Conservation (phyloP, 495 filamentous ascomycete genomes). For the Lineolata rhizophorae region DNA sequence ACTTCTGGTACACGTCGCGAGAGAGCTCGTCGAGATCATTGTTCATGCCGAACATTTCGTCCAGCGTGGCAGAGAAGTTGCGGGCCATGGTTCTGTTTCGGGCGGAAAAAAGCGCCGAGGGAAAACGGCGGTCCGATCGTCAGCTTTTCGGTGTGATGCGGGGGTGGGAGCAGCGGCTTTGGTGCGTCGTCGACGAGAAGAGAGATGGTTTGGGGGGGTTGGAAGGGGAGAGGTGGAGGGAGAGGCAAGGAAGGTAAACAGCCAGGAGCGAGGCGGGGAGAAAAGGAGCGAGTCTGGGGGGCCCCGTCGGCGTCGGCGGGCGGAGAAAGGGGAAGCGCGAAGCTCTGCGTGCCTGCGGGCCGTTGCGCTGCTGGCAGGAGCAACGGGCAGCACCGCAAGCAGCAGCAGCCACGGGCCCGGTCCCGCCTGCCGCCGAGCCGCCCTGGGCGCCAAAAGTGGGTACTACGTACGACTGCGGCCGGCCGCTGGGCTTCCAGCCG, state of each 20-base stretch:
- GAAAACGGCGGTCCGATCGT: background rate
- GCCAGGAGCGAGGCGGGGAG: too few relatives aligned
- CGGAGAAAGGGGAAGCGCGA: too few relatives aligned
- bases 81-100: conserved; percentile 54
- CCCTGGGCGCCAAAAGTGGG: too few relatives aligned
- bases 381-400: too few relatives aligned
- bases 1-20: conserved; percentile 70
- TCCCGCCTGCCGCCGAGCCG: too few relatives aligned
- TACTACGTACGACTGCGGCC: too few relatives aligned
- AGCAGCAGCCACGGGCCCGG: too few relatives aligned
- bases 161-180: background rate
- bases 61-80: conserved; percentile 65
- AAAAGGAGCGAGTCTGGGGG: too few relatives aligned
- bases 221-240: background rate
- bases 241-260: background rate
- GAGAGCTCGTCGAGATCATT: conserved; percentile 56
- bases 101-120: background rate
- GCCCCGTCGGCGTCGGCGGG: too few relatives aligned
- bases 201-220: background rate
- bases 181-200: background rate
- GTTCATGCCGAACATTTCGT: conserved; percentile 64
- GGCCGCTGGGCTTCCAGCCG: too few relatives aligned
- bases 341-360: too few relatives aligned
- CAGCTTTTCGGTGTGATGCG: background rate
- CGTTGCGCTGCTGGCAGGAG: too few relatives aligned